Evolutionary conservation across 2,329 filamentous ascomycete species (phyloP).

Genomic region (Parastagonospora avenae): DNA sequence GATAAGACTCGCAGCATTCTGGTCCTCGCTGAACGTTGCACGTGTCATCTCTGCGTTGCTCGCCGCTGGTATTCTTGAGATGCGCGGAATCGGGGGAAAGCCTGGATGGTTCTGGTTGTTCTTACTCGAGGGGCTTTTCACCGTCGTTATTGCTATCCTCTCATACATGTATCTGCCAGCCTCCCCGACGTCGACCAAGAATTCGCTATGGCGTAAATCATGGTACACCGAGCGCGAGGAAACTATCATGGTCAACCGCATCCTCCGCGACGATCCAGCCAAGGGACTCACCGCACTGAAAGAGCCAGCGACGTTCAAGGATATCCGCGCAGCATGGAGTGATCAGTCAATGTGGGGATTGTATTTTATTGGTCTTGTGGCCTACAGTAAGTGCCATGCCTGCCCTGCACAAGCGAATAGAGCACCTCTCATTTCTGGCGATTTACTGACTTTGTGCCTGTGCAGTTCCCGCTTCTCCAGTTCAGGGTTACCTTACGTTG

Average conservation of each 20-base stretch:
- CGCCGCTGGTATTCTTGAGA: slow-evolving; percentile 59
- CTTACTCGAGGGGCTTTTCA: slow-evolving; percentile 43
- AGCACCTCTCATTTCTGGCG: background rate
- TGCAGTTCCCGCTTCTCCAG: slow-evolving; percentile 40
- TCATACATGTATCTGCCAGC: slow-evolving; percentile 45
- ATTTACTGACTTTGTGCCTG: background rate
- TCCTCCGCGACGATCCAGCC: slow-evolving; percentile 60
- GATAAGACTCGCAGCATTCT: slow-evolving; percentile 70
- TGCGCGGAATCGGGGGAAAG: slow-evolving; percentile 56
- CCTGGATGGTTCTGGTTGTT: slow-evolving; percentile 63
- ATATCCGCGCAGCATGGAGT: slow-evolving; percentile 56
- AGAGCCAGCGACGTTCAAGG: slow-evolving; percentile 54
- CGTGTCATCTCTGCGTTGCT: slow-evolving; percentile 61
- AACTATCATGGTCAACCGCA: slow-evolving; percentile 69
- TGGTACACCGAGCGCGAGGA: slow-evolving; percentile 72
- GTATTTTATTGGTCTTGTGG: slow-evolving; percentile 55
- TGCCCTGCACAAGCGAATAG: too few relatives aligned
- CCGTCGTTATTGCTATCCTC: slow-evolving; percentile 32
- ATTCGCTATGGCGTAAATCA: slow-evolving; percentile 54
- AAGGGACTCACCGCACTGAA: slow-evolving; percentile 64
- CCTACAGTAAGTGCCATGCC: slow-evolving; percentile 11
- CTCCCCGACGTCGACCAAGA: slow-evolving; percentile 57
- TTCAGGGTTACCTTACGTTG: slow-evolving; percentile 47
- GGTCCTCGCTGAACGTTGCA: slow-evolving; percentile 66
- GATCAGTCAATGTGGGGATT: slow-evolving; percentile 64